A percentile compares a stretch with the other conserved stretches of the same genome.
phyloP scores from a whole-genome alignment of 2,329 filamentous ascomycete genomes.

The Achaetomium macrosporum region DNA sequence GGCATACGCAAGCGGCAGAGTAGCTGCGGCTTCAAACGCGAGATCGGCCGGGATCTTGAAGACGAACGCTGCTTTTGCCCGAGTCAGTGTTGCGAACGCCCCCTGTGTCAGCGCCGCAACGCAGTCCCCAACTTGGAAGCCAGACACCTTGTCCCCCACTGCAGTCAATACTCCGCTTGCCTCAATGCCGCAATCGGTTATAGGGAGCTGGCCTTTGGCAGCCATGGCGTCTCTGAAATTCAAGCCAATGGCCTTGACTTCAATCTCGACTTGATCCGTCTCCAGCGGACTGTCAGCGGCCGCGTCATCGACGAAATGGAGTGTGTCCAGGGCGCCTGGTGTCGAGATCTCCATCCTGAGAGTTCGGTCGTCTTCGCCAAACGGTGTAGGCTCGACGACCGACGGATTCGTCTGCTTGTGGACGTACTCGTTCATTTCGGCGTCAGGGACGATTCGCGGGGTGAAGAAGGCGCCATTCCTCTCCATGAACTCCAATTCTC shows the following conservation, averaged over 20 bases:
- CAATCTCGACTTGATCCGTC: neutral
- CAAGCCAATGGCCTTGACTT: neutral
- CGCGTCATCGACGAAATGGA: neutral
- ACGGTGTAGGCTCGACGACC: neutral
- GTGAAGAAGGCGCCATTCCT: neutral
- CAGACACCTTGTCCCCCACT: slow-evolving; percentile 19
- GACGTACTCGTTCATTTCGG: neutral
- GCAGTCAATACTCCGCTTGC: slow-evolving; percentile 21
- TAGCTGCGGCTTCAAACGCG: slow-evolving; percentile 14
- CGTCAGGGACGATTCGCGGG: neutral
- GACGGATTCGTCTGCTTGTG: neutral
- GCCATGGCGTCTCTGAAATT: neutral
- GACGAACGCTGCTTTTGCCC: neutral
- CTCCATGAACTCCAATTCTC: neutral
- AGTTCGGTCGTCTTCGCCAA: neutral
- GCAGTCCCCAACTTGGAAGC: slow-evolving; percentile 22
- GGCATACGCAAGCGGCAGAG: slow-evolving; percentile 15
- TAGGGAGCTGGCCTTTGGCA: neutral
- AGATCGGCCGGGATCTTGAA: slow-evolving; percentile 5
- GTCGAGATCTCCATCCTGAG: neutral
- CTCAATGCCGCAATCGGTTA: slow-evolving; percentile 19
- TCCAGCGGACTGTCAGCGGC: neutral
- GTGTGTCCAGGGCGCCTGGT: neutral
- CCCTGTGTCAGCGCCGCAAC: slow-evolving; percentile 22
- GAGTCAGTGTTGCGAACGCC: slow-evolving; percentile 14